Evolutionary conservation across 306 rosid species (phyloP), one percentile per base, ranked within the genome.

Genomic region (Cucumis cinereus): DNA sequence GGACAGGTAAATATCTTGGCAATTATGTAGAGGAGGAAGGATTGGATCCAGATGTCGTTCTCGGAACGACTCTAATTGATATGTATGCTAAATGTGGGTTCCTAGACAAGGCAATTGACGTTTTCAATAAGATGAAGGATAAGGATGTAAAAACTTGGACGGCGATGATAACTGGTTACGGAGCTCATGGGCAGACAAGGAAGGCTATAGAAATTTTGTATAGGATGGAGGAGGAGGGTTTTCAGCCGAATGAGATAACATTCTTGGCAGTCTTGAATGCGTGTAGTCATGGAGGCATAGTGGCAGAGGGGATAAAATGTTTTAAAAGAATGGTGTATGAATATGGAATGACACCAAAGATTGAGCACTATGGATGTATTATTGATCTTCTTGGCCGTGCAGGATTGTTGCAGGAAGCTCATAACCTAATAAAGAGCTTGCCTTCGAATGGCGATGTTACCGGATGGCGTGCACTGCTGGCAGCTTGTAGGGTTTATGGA

Each of bases 61-160:
- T 91, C 23, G 94, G 94, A 74, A 91, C 92, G 4, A 87, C 90
- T 54, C 84, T 91, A 71, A 84, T 91, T 78, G 88, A 86, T 79
- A 85, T 84, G 88, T 87, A 86, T 81, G 84, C 84, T 76, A 91
- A 91, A 83, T 87, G 89, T 43, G 97, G 97, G 74, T 83, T 89
- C 73, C 78, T 89, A 55, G 87, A 81, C 40, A 79, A 88, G 83
- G 93, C 92, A 24, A 73, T 78, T 78, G 81, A 77, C 33, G 78
- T 86, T 54, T 91, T 91, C 24, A 69, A 89, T 61, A 85, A 84
- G 82, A 81, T 89, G 75, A 79, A 82, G 55, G 47, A 52, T 77
- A 89, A 89, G 82, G 94, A 91, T 87, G 91, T 89, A 30, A 87
- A 87, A 75, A 77, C 89, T 71, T 89, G 94, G 93, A 89, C 92